A percentile compares a stretch with the other conserved stretches of the same genome.
phyloP scores from a whole-genome alignment of 1,284 basidiomycete species.

The Grifola frondosa region DNA sequence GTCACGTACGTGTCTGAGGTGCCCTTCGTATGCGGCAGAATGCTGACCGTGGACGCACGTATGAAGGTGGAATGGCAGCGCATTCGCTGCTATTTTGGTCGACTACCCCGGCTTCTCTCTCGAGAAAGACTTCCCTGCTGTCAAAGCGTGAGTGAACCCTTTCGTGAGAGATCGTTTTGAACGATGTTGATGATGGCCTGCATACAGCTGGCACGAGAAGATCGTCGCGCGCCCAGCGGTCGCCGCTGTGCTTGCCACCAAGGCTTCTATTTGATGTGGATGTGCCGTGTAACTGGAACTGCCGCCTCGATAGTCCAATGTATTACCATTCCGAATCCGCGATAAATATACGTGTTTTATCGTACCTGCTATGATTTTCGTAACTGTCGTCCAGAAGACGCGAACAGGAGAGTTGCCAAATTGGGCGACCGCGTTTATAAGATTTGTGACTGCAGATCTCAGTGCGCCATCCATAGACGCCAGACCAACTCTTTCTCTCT shows the following conservation, averaged over 20 bases:
- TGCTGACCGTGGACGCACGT: background rate
- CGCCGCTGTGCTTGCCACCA: constrained; percentile 4
- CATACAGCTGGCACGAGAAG: constrained; percentile 6
- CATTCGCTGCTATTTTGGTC: background rate
- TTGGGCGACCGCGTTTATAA: constrained; percentile 12
- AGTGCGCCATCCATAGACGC: constrained; percentile 7
- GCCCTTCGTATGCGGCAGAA: background rate
- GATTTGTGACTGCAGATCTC: background rate
- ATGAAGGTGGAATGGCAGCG: constrained; percentile 6
- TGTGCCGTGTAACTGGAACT: too few species aligned
- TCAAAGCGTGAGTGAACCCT: background rate
- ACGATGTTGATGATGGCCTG: background rate
- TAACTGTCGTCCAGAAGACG: background rate
- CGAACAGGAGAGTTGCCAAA: constrained; percentile 9
- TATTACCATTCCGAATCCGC: too few species aligned
- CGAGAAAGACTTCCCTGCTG: constrained; percentile 8
- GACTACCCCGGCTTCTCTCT: constrained; percentile 1
- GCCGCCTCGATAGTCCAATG: too few species aligned
- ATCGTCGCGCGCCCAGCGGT: background rate
- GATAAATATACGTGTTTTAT: too few species aligned
- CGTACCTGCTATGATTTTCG: too few species aligned
- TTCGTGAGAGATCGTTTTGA: too few species aligned
- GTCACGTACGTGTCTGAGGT: constrained; percentile 5
- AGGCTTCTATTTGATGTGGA: too few species aligned
- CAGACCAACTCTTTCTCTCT: constrained; percentile 8